Evolutionary conservation across 805 yeast genomes (phyloP).

Genomic region (Sugiyamaella marilandica): DNA sequence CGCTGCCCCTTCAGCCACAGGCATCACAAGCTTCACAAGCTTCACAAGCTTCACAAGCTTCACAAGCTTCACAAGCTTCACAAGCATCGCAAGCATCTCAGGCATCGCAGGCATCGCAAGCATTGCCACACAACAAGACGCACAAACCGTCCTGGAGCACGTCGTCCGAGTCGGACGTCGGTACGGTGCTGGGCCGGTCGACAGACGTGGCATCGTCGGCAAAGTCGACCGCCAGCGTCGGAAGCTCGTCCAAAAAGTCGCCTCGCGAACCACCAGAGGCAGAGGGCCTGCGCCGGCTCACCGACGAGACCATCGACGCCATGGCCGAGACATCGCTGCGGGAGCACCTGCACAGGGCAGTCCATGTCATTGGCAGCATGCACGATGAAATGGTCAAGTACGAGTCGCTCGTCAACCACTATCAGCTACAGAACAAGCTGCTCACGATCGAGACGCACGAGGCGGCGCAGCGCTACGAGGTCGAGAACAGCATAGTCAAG

Average conservation of each 20-base stretch:
- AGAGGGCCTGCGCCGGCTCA: background rate
- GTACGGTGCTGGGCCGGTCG: background rate
- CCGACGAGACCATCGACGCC: constrained; percentile 3
- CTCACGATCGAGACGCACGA: constrained; percentile 42
- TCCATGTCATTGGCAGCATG: constrained; percentile 10
- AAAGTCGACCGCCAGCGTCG: background rate
- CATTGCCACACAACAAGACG: background rate
- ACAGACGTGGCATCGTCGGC: background rate
- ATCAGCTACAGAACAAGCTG: constrained; percentile 37
- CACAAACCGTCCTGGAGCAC: constrained; percentile 3
- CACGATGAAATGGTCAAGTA: constrained; percentile 11
- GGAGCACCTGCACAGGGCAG: constrained; percentile 6
- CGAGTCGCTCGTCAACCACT: constrained; percentile 17
- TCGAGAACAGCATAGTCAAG: constrained; percentile 42
- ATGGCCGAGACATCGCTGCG: constrained; percentile 5
- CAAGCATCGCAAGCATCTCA: too few species aligned
- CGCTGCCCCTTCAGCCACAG: background rate
- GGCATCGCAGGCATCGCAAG: background rate
- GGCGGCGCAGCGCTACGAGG: constrained; percentile 43
- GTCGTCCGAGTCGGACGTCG: background rate
- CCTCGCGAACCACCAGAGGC: constrained; percentile 1
- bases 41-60: too few species aligned
- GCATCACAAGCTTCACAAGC: too few species aligned
- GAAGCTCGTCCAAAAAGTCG: background rate
- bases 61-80: background rate